phyloP scores from a whole-genome alignment of 192 early-diverging fungal species.

The Coemansia sp. region DNA sequence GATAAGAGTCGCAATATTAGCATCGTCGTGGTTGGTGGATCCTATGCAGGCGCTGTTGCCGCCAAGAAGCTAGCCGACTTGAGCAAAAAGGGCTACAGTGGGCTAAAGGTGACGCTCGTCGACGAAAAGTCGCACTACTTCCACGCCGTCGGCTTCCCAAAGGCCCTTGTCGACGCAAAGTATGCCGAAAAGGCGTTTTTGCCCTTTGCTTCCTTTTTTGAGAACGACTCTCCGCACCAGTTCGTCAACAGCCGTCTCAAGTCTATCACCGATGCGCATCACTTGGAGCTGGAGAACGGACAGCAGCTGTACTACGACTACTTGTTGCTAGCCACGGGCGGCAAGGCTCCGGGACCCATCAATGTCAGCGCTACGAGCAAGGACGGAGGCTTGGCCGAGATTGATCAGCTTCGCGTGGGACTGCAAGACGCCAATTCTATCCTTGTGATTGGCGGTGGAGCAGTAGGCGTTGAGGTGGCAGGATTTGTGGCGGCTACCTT shows the following conservation, averaged over 20 bases:
- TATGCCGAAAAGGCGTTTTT: slow-evolving; percentile 55
- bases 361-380: slow-evolving; percentile 34
- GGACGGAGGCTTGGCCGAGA: slow-evolving; percentile 37
- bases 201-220: slow-evolving; percentile 54
- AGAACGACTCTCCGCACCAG: slow-evolving; percentile 31
- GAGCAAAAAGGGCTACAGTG: slow-evolving; percentile 24
- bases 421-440: slow-evolving; percentile 48
- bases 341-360: slow-evolving; percentile 47
- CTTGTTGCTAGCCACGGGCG: slow-evolving; percentile 59
- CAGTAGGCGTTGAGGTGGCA: slow-evolving; percentile 62
- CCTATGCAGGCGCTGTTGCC: slow-evolving; percentile 49
- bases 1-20: slow-evolving; percentile 45
- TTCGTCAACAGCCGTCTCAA: slow-evolving; percentile 47
- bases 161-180: slow-evolving; percentile 49
- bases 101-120: slow-evolving; percentile 56
- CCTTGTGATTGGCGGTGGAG: slow-evolving; percentile 62
- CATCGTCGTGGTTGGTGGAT: slow-evolving; percentile 58
- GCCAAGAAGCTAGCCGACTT: slow-evolving; percentile 49
- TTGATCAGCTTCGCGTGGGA: slow-evolving; percentile 31
- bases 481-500: slow-evolving; percentile 56
- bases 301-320: slow-evolving; percentile 52
- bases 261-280: slow-evolving; percentile 24
- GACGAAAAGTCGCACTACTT: slow-evolving; percentile 60
- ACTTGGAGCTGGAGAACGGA: slow-evolving; percentile 46
- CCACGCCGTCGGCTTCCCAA: slow-evolving; percentile 56